Percentiles rank a stretch among this genome's conserved stretches.
These are phyloP conservation scores for Parachaetomium inaequale DNA, from an alignment of 495 filamentous ascomycete species.

Conservation along the genomic window DNA sequence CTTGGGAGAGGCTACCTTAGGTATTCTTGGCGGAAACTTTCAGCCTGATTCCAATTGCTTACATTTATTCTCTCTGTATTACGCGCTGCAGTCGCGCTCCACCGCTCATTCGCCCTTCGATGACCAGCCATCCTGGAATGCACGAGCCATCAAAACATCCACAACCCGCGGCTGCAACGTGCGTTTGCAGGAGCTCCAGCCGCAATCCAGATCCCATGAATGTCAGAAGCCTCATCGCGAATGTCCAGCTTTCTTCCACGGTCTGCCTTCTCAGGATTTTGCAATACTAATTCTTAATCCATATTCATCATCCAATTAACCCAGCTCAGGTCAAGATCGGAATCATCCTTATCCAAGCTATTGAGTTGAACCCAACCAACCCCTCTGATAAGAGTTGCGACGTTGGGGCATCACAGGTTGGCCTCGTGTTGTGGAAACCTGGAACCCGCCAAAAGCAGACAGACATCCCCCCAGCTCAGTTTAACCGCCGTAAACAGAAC, in stretches of 20 bases:
- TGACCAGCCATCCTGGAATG: conserved; percentile 11
- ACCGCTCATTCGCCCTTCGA: conserved; percentile 7
- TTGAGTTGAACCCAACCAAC: no score
- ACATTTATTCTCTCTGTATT: no score
- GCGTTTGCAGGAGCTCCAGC: conserved; percentile 4
- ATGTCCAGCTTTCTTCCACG: no score
- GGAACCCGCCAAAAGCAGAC: not conserved
- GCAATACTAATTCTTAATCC: no score
- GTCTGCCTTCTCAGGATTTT: no score
- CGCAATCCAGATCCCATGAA: no score
- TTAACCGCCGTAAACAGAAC: not conserved
- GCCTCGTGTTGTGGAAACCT: not conserved
- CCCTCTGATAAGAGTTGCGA: no score
- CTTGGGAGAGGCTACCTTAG: not conserved
- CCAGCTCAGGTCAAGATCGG: no score
- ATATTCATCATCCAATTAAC: no score
- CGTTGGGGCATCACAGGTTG: not conserved
- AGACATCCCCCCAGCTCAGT: not conserved
- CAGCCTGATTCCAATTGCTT: not conserved
- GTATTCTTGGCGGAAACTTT: not conserved
- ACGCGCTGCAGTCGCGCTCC: conserved; percentile 10
- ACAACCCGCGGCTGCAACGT: conserved; percentile 1
- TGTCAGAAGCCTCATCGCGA: no score
- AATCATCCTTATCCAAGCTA: no score
- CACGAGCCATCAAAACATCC: conserved; percentile 19